Evolutionary conservation across 1,139 yeast species (phyloP), one percentile per base, ranked within the genome.

Genomic region (Spencermartinsiella ligniputridi): DNA sequence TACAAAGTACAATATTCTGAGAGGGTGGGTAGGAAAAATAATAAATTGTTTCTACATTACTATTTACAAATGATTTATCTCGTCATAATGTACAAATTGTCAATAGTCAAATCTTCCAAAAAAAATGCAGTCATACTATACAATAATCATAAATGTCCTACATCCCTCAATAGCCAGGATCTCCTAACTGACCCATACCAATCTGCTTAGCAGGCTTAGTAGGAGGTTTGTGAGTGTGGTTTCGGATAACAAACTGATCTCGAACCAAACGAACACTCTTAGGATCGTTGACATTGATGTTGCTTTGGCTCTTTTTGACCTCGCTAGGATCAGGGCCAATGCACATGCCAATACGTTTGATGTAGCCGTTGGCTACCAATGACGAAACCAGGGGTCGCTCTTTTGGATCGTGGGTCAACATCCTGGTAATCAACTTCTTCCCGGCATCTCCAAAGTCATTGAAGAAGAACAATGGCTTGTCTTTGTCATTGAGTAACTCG

Each of bases 331-430:
- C 78, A 78, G 33, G 81, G 78, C 41, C 70, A 71, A 62, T 88
- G 79, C 46, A 82, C 75, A 56, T 69, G 72, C 57, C 58, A 47
- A 84, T 83, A 60, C 83, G 89, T 52, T 92, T 68, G 2, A 89
- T 87, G 89, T 92, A 84, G 63, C 83, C 90, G 65, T 88, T 79
- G 56, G 78, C 80, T 58, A 86, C 67, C 30, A 86, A 75, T 58
- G 86, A 94, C 49, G 74, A 73, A 15, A 87, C 86, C 22, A 79
- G 83, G 44, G 87, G 83, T 63, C 96, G 72, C 54, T 92, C 71
- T 22, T 41, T 46, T 1, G 95, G 90, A 43, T 80, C 78, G 1
- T 95, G 95, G 55, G 83, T 90, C 56, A 86, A 68, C 50, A 86
- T 81, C 13, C 50, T 48, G 2, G 61, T 58, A 19, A 59, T 34